phyloP scores from a whole-genome alignment of 1,139 yeast species.

The Kurtzmaniella quercitrusa region DNA sequence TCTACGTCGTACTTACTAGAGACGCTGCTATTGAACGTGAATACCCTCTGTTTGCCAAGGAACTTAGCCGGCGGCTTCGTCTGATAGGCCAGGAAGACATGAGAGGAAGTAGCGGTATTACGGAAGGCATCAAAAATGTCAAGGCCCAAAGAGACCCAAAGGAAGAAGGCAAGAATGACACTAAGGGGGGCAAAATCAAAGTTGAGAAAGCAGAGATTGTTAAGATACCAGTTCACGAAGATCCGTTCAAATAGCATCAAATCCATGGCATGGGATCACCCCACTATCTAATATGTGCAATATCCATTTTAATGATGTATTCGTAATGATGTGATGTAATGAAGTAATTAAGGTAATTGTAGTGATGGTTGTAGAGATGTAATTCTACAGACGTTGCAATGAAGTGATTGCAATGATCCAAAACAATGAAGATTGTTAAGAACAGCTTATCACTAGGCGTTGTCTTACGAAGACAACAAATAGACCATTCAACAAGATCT shows the following conservation, averaged over 20 bases:
- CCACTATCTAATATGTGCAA: neutral
- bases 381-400: too few species aligned
- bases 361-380: too few species aligned
- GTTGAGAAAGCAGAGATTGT: neutral
- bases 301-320: too few species aligned
- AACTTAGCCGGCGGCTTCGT: neutral
- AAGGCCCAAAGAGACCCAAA: neutral
- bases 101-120: too few species aligned
- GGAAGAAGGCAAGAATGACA: neutral
- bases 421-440: too few species aligned
- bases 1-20: constrained; percentile 59
- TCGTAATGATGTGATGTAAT: too few species aligned
- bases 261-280: neutral
- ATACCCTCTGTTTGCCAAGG: neutral
- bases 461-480: too few species aligned
- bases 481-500: too few species aligned
- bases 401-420: too few species aligned
- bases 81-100: neutral
- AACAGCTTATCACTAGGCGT: too few species aligned
- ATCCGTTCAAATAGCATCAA: neutral
- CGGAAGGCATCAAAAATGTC: neutral
- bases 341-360: too few species aligned
- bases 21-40: constrained; percentile 29
- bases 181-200: neutral
- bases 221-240: neutral